phyloP scores from a whole-genome alignment of 1,284 basidiomycete species.

The Tylopilus sp. region DNA sequence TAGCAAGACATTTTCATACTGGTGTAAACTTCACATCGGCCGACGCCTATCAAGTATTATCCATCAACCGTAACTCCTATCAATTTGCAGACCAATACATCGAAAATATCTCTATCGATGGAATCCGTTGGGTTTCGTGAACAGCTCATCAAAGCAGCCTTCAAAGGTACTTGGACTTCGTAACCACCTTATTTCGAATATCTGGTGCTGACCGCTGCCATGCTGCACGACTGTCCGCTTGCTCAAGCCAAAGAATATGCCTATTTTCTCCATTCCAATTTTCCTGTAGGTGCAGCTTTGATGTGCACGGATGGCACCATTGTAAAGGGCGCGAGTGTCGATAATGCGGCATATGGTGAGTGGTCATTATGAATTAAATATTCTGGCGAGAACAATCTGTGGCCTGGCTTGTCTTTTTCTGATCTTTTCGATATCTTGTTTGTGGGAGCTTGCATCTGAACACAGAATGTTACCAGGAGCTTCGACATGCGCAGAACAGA shows the following conservation, averaged over 20 bases:
- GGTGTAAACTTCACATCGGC: too few species aligned
- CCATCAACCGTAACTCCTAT: too few species aligned
- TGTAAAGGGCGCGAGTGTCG: conserved; percentile 88
- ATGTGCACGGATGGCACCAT: conserved; percentile 76
- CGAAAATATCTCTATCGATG: too few species aligned
- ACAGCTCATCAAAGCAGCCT: conserved; percentile 52
- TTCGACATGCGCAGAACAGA: conserved; percentile 89
- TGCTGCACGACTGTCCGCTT: too few species aligned
- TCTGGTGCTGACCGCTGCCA: background rate
- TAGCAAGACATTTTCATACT: too few species aligned
- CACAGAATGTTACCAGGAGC: conserved; percentile 57
- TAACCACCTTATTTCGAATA: background rate
- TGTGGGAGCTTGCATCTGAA: background rate
- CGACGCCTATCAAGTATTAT: too few species aligned
- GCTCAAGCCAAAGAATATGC: conserved; percentile 62
- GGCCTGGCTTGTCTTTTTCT: background rate
- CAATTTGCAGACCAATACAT: conserved; percentile 11
- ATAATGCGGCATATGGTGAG: conserved; percentile 91
- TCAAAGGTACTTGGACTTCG: conserved; percentile 42
- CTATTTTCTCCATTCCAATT: conserved; percentile 86
- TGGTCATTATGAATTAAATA: conserved; percentile 4
- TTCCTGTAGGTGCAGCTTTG: conserved; percentile 90
- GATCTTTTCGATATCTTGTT: background rate
- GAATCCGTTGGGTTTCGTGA: conserved; percentile 26
- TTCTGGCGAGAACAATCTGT: background rate